Percentiles rank a stretch among this genome's conserved stretches.
These are phyloP conservation scores for Trichoderma sp. DNA, from an alignment of 2,329 filamentous ascomycete species.

Conservation along the genomic window DNA sequence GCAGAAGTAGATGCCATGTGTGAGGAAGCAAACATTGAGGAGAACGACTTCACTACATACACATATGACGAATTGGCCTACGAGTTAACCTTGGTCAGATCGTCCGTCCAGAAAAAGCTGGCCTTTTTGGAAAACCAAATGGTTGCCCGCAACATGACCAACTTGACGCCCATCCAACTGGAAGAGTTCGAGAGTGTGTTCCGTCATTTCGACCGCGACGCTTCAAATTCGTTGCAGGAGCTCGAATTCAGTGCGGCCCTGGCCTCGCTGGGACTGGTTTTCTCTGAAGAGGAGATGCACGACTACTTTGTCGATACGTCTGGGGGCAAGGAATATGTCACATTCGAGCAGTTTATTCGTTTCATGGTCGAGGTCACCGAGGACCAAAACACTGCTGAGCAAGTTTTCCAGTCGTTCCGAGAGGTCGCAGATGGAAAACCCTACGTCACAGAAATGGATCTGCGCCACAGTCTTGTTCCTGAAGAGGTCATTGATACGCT, in stretches of 20 bases:
- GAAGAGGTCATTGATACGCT: slow-evolving; percentile 97
- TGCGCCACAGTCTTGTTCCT: slow-evolving; percentile 90
- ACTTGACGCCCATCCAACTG: slow-evolving; percentile 94
- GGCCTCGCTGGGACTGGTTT: slow-evolving; percentile 92
- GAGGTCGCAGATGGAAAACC: slow-evolving; percentile 98
- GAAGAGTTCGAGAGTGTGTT: slow-evolving; percentile 99
- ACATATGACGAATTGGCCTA: slow-evolving; percentile 96
- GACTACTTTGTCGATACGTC: slow-evolving; percentile 90
- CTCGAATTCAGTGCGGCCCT: slow-evolving; percentile 95
- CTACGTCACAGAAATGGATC: slow-evolving; percentile 96
- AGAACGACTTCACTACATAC: slow-evolving; percentile 99
- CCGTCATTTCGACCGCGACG: slow-evolving; percentile 93
- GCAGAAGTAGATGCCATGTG: slow-evolving; percentile 84
- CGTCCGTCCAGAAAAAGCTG: slow-evolving; percentile 92
- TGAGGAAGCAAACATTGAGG: slow-evolving; percentile 95
- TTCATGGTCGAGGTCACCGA: slow-evolving; percentile 99
- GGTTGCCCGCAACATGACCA: slow-evolving; percentile 98
- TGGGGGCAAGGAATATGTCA: slow-evolving; percentile 74
- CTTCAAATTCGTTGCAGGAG: slow-evolving; percentile 86
- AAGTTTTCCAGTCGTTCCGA: slow-evolving; percentile 96
- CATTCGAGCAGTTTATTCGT: slow-evolving; percentile 97
- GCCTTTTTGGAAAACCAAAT: slow-evolving; percentile 98
- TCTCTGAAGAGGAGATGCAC: slow-evolving; percentile 98
- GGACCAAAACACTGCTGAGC: slow-evolving; percentile 97
- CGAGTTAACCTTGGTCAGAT: slow-evolving; percentile 87